These are phyloP conservation scores for Dothideomycetes sp. DNA, from an alignment of 2,329 filamentous ascomycete genomes.

Conservation along the genomic window DNA sequence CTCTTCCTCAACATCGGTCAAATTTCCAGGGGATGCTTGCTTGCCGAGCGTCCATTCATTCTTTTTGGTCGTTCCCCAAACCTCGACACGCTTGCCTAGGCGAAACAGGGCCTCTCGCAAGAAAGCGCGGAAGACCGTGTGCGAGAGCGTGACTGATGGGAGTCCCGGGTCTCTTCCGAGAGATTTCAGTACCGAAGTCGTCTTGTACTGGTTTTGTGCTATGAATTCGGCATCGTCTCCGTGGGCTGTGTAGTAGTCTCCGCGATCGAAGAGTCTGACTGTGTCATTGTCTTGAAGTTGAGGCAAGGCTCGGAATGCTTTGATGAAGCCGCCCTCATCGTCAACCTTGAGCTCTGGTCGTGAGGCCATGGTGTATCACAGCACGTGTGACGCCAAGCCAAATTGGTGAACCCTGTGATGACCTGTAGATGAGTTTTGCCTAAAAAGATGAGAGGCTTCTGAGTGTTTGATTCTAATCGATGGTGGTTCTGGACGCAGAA, in stretches of 20 bases:
- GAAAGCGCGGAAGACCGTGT: conserved; percentile 92
- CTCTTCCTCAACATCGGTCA: conserved; percentile 95
- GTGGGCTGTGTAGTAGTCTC: conserved; percentile 93
- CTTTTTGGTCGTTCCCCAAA: conserved; percentile 68
- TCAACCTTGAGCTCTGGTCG: conserved; percentile 61
- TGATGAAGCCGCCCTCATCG: conserved; percentile 94
- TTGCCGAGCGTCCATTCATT: conserved; percentile 91
- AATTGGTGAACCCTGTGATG: no score
- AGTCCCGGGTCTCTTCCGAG: conserved; percentile 77
- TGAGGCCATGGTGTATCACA: conserved; percentile 35
- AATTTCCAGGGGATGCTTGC: conserved; percentile 77
- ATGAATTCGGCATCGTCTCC: conserved; percentile 77
- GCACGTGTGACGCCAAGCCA: no score
- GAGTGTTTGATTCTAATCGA: no score
- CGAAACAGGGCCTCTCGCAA: conserved; percentile 88
- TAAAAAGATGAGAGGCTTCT: no score
- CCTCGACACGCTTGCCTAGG: conserved; percentile 80
- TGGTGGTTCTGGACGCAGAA: no score
- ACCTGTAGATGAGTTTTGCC: no score
- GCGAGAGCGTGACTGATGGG: conserved; percentile 87
- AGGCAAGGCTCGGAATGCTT: conserved; percentile 77
- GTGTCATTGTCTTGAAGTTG: conserved; percentile 63
- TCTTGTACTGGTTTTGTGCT: conserved; percentile 82
- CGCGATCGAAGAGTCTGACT: conserved; percentile 83
- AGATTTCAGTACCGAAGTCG: conserved; percentile 85